Base-by-base conservation (phyloP, 495 filamentous ascomycete species). In the Penicillium mononematosum region DNA sequence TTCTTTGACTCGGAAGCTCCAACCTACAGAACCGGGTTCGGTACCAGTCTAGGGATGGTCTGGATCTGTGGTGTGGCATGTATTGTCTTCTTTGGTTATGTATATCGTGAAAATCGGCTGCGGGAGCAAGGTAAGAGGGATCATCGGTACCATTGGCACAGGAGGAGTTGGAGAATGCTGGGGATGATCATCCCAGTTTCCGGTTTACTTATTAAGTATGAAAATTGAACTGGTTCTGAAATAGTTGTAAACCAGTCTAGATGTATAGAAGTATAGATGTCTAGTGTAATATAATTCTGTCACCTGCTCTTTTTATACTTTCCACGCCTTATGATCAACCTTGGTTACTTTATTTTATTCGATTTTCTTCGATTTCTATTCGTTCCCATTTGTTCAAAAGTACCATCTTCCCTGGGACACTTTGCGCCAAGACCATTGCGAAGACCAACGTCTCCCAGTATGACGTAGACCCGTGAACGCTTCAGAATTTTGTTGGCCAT, bases 151-250 rank as follows among this genome's bases (percentile, higher is more conserved):
- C 58, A 51, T 32, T 65, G 70, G 34, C 70, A 75, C 0, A 55
- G 60, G 75, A 84, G 43, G 76, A 81, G 61, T 58, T 73, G 31
- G 69, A 78, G 55, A 86, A 86, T 58, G 70, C 85, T 52, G 84
- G 83, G 0, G 84, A 87, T 61, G 81, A 80, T 52, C 81, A 85
- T 70, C 84, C 83, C 7, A 70, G 70, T 24, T 85, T 83, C 57
- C 64, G 81, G 51, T 85, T 80, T 59, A 79, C 75, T 17, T 77
- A 78, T 64, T 79, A 60, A 11, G 14, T 16, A 9, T 24, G 22
- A 9, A 4, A 48, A 16, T 41, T 19, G 27, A 48, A 31, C 7
- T 6, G 4, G 41, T 31, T 22, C 4, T 17, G 19, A 39, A 38
- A 16, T 24, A 24, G 22, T 24, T 24, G 4, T 24, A 24, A 24